Evolutionary conservation across 1,139 yeast species (phyloP), one percentile per base, ranked within the genome.

Genomic region (Pichia sp.): DNA sequence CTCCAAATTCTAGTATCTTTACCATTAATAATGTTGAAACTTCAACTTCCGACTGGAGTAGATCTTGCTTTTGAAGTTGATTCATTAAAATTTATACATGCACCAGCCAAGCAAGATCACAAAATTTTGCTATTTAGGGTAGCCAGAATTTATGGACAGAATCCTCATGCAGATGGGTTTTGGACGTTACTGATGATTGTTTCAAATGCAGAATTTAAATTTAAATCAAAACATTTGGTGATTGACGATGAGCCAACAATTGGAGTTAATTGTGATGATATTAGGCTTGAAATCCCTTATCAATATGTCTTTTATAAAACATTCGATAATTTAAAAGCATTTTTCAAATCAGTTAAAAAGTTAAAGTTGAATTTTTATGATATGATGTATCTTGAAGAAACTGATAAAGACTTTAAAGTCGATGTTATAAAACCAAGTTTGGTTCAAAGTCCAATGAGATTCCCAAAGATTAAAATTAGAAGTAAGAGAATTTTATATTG

Each of bases 291-390:
- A 43, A 55, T 61, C 27, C 65, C 66, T 2, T 61, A 57, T 47
- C 64, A 62, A 39, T 62, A 59, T 39, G 49, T 61, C 22, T 60
- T 79, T 39, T 80, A 78, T 59, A 69, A 68, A 54, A 63, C 82
- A 1, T 80, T 83, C 61, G 89, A 83, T 54, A 80, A 78, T 54
- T 56, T 82, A 16, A 73, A 85, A 3, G 73, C 82, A 0, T 66
- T 80, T 30, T 57, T 73, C 7, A 83, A 83, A 53, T 67, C 81
- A 0, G 58, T 74, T 16, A 80, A 78, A 51, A 84, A 81, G 53
- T 64, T 81, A 47, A 59, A 73, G 11, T 63, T 65, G 43, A 71
- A 79, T 16, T 64, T 81, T 47, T 67, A 68, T 41, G 62, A 68
- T 26, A 26, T 61, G 10, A 52, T 58, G 58, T 62, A 64, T 22